Base-by-base conservation (phyloP, 306 rosid species). In the Senna siamea region DNA sequence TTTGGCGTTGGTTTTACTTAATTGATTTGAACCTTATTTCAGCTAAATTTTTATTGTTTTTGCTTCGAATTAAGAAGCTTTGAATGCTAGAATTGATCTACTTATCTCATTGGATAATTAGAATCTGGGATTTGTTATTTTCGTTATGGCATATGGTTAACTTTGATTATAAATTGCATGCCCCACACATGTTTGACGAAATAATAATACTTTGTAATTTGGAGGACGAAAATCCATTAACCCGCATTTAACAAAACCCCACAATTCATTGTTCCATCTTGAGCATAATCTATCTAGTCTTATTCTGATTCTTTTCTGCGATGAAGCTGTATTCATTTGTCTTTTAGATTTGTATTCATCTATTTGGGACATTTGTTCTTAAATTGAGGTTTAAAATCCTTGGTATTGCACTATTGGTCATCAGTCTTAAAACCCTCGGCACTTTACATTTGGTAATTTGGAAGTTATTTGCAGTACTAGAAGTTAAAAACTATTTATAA, bases 1-100 rank as follows among this genome's bases (percentile, higher is more conserved):
- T 40, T 18, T 58, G 12, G 7, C 28, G 66, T 15, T 59, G 50
- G 60, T 66, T 73, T 50, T 22, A 5, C 38, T 59, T 59, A 38
- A 10, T 52, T 51, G 40, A 17, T 62, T 10, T 18, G 68, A 2
- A 5, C 17, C 17, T 15, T 34, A 35, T 57, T 19, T 46, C 44
- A 58, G 78, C 54, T 57, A 0, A 8, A 51, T 38, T 12, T 13
- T 5, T 73, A 34, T 8, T 14, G 28, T 28, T 28, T 1, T 3
- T 30, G 5, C 11, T 68, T 11, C 60, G 72, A 66, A 66, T 66
- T 46, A 44, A 26, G 12, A 13, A 26, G 20, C 6, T 66, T 66
- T 9, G 0, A 18, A 19, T 10, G 48, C 30, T 8, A 18, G 57
- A 18, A 52, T 52, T 48, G 53, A 48, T 52, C 28, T 18, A 52